Evolutionary conservation across 352 stramenopile genomes (phyloP).

Genomic region (Phytophthora nicotianae): DNA sequence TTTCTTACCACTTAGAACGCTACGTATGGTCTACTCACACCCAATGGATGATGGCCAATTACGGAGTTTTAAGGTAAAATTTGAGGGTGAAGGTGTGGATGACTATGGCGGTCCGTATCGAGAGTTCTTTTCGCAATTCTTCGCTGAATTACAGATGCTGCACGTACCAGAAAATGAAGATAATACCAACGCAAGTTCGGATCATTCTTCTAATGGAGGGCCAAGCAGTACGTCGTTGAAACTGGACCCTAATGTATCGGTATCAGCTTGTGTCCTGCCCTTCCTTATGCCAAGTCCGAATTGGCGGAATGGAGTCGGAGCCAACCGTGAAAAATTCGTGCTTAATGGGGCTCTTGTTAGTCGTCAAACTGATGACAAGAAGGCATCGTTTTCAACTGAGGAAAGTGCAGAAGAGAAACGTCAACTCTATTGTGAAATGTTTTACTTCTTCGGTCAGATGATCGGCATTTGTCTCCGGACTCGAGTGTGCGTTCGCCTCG

Average conservation of each 20-base stretch:
- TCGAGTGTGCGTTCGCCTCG: slow-evolving; percentile 74
- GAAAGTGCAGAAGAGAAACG: slow-evolving; percentile 57
- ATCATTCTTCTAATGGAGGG: slow-evolving; percentile 13
- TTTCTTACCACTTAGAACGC: slow-evolving; percentile 68
- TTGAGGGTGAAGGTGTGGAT: slow-evolving; percentile 94
- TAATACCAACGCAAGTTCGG: background rate
- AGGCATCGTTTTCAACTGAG: background rate
- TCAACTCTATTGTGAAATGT: slow-evolving; percentile 83
- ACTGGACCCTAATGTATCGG: slow-evolving; percentile 18
- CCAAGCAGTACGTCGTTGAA: slow-evolving; percentile 28
- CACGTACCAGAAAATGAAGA: slow-evolving; percentile 16
- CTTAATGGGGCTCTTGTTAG: slow-evolving; percentile 58
- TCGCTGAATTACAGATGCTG: slow-evolving; percentile 67
- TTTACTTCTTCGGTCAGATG: slow-evolving; percentile 91
- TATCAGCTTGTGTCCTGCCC: slow-evolving; percentile 68
- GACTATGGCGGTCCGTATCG: slow-evolving; percentile 95
- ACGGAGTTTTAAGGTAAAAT: slow-evolving; percentile 94
- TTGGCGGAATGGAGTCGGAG: slow-evolving; percentile 78
- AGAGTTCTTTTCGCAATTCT: slow-evolving; percentile 92
- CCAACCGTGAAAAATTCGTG: slow-evolving; percentile 86
- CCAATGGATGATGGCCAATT: slow-evolving; percentile 92
- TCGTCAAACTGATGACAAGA: background rate
- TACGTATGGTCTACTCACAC: slow-evolving; percentile 92
- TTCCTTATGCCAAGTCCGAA: slow-evolving; percentile 90
- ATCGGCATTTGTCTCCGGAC: slow-evolving; percentile 88